Conservation (phyloP, 805 yeast species). For the Pichia ethanolica region DNA sequence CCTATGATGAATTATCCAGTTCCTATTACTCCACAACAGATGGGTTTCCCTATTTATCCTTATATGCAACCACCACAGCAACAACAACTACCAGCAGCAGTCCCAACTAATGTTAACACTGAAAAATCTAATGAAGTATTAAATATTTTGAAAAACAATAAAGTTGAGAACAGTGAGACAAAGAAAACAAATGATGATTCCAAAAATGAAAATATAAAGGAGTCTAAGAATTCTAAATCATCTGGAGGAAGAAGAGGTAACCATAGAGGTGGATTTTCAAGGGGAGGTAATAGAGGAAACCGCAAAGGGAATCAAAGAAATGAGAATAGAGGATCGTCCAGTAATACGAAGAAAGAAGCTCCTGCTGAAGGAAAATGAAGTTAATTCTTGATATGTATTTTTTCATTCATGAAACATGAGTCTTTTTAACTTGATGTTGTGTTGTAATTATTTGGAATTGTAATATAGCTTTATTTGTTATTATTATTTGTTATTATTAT, state of each 20-base stretch:
- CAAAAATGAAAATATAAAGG: too few species aligned
- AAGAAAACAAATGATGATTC: not conserved
- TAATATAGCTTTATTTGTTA: too few species aligned
- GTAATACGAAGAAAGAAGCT: too few species aligned
- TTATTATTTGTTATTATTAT: too few species aligned
- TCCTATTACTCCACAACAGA: not conserved
- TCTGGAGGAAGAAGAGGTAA: not conserved
- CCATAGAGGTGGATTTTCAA: conserved; percentile 6
- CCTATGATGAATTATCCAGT: conserved; percentile 8
- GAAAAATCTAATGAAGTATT: conserved; percentile 6
- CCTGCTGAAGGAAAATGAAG: too few species aligned
- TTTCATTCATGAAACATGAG: too few species aligned
- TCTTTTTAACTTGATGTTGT: too few species aligned
- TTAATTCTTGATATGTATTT: too few species aligned
- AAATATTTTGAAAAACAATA: not conserved
- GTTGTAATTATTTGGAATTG: too few species aligned
- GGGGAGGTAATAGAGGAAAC: conserved; percentile 18
- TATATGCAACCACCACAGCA: not conserved
- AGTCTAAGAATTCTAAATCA: not conserved
- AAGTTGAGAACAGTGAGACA: not conserved
- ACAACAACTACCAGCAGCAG: not conserved
- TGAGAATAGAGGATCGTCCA: too few species aligned
- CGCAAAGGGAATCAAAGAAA: not conserved
- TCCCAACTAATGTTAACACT: not conserved
- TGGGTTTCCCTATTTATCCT: conserved; percentile 5